Evolutionary conservation across 192 early-diverging fungal species (phyloP), one percentile per base, ranked within the genome.

Genomic region (Backusella psychrophila): DNA sequence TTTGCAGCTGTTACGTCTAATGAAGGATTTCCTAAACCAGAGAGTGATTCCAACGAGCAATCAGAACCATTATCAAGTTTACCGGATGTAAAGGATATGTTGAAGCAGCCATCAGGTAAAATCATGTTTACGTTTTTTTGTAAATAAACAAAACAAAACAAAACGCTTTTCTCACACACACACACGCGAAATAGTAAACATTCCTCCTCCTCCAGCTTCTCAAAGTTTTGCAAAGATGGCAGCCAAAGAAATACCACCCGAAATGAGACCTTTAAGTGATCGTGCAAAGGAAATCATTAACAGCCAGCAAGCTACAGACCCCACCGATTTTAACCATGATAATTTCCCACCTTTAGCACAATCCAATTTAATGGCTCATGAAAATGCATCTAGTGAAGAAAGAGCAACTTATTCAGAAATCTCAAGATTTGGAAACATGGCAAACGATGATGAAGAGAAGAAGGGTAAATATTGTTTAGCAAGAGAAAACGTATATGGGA

Each of bases 41-140:
- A 67, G 33, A 46, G 70, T 34, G 73, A 71, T 21, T 9, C 46
- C 11, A 49, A 21, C 3, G 31, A 31, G 7, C 29, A 68, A 23
- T 38, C 42, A 44, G 52, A 52, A 1, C 31, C 42, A 49, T 42
- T 80, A 41, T 75, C 74, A 17, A 53, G 59, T 8, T 38, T 80
- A 29, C 78, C 78, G 23, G 74, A 75, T 73, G 70, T 80, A 21
- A 80, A 75, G 12, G 78, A 80, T n/a, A 68, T 80, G 74, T 29
- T 75, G 33, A 5, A 80, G 38, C 38, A 80, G 23, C 59, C 69
- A 29, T 75, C 75, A 53, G 65, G 78, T 80, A 72, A 69, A 38
- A 39, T 17, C 38, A 39, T 39, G 33, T 33, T 33, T 33, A 33
- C 8, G 9, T 39, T 39, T 38, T 38, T 39, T 6, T 19, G 4